Conservation (phyloP, 352 stramenopile genomes). For the Pythium oligandrum region DNA sequence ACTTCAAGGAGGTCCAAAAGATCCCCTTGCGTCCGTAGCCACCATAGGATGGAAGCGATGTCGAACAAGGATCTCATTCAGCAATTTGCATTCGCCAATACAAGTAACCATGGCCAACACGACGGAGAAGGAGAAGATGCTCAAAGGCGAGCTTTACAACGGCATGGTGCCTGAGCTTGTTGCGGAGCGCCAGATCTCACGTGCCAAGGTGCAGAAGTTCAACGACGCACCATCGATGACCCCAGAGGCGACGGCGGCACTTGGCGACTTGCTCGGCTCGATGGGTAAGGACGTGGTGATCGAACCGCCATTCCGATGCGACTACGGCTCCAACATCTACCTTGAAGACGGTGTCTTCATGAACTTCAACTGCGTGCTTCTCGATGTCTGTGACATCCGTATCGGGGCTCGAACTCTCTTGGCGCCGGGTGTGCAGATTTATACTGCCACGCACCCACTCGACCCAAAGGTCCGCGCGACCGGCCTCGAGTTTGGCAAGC, state of each 20-base stretch:
- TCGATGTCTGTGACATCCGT: conserved; percentile 65
- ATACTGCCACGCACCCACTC: conserved; percentile 67
- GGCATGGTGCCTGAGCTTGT: conserved; percentile 22
- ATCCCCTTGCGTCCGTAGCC: too few relatives aligned
- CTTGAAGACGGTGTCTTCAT: conserved; percentile 70
- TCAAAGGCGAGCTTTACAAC: conserved; percentile 43
- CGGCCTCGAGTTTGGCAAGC: conserved; percentile 41
- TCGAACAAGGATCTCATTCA: too few relatives aligned
- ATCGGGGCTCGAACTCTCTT: conserved; percentile 69
- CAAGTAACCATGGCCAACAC: neutral
- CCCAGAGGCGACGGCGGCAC: conserved; percentile 12
- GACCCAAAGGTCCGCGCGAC: conserved; percentile 27
- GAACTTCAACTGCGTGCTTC: conserved; percentile 80
- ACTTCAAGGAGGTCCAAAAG: too few relatives aligned
- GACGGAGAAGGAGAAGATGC: conserved; percentile 45
- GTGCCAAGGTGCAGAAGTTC: conserved; percentile 28
- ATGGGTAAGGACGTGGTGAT: conserved; percentile 37
- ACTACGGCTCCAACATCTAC: conserved; percentile 80
- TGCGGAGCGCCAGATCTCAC: conserved; percentile 21
- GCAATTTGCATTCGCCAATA: too few relatives aligned
- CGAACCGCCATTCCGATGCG: conserved; percentile 75
- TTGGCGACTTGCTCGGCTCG: conserved; percentile 28
- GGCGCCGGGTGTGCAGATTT: conserved; percentile 61
- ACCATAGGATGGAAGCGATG: too few relatives aligned
- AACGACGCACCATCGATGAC: conserved; percentile 26